A percentile compares a stretch with the other conserved stretches of the same genome.
Evolutionary conservation across 1,284 basidiomycete species (phyloP).

Genomic region (Jaminaea rosea): DNA sequence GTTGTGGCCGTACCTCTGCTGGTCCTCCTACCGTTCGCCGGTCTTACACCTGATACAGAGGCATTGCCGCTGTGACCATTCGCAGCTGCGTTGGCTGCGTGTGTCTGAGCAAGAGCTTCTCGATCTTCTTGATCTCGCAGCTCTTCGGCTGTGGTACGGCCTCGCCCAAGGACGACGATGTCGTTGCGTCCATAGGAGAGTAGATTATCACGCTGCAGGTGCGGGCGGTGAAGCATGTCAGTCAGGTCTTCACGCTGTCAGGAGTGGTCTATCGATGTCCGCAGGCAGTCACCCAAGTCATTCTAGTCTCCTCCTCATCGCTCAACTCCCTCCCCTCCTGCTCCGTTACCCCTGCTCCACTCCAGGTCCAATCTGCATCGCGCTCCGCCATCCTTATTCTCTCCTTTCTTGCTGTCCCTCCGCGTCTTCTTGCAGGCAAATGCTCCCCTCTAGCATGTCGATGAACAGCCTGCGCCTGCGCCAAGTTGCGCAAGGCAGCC

Average conservation of each 20-base stretch:
- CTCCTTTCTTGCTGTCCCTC: background rate
- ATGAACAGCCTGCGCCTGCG: background rate
- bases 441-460: background rate
- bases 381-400: background rate
- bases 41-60: too few species aligned
- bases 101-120: background rate
- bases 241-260: background rate
- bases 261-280: background rate
- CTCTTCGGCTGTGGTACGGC: background rate
- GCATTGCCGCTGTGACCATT: background rate
- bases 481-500: background rate
- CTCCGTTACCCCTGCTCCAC: background rate
- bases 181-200: background rate
- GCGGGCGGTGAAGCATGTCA: background rate
- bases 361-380: background rate
- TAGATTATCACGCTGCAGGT: background rate
- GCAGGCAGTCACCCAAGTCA: background rate
- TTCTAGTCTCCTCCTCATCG: background rate
- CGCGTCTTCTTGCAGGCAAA: background rate
- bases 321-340: background rate
- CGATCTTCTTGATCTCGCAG: background rate
- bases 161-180: background rate
- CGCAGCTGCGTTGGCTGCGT: background rate
- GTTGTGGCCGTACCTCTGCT: too few species aligned
- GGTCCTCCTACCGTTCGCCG: background rate